Percentiles rank a stretch among this genome's conserved stretches.
These are phyloP conservation scores for Hypoxylon fragiforme DNA, from an alignment of 495 filamentous ascomycete species.

Conservation along the genomic window DNA sequence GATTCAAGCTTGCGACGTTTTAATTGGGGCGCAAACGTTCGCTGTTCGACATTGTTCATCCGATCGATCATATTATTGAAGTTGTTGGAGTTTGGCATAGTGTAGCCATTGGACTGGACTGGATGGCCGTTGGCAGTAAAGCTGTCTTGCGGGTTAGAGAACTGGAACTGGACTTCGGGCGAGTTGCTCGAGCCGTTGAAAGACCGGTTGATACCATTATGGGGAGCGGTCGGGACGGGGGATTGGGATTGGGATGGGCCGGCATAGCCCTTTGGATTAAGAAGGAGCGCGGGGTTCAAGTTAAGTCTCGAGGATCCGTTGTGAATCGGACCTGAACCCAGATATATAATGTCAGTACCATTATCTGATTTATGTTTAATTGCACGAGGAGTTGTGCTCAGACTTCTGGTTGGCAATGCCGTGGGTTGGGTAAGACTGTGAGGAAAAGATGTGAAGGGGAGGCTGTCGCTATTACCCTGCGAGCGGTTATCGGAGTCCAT, in stretches of 20 bases:
- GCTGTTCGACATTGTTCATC: constrained; percentile 70
- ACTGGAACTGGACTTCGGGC: constrained; percentile 45
- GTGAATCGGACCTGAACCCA: constrained; percentile 24
- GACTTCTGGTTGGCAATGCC: constrained; percentile 3
- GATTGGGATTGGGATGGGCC: background rate
- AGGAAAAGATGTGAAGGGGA: constrained; percentile 3
- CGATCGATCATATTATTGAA: constrained; percentile 62
- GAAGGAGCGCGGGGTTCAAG: constrained; percentile 42
- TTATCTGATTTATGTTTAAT: constrained; percentile 6
- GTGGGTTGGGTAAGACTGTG: background rate
- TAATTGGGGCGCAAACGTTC: constrained; percentile 57
- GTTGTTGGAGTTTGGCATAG: constrained; percentile 33
- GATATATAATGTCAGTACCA: constrained; percentile 11
- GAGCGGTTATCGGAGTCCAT: constrained; percentile 27
- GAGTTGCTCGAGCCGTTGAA: constrained; percentile 19
- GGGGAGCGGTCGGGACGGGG: constrained; percentile 6
- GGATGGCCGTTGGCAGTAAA: constrained; percentile 16
- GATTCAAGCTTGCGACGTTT: constrained; percentile 66
- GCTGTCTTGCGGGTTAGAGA: constrained; percentile 40
- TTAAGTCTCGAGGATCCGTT: constrained; percentile 28
- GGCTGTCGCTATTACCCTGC: constrained; percentile 28
- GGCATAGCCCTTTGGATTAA: constrained; percentile 42
- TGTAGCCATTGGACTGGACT: constrained; percentile 8
- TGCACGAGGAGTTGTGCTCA: background rate
- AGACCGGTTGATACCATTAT: constrained; percentile 6